Evolutionary conservation across 257 asterid genomes (phyloP).

Genomic region (Paulownia fortunei): DNA sequence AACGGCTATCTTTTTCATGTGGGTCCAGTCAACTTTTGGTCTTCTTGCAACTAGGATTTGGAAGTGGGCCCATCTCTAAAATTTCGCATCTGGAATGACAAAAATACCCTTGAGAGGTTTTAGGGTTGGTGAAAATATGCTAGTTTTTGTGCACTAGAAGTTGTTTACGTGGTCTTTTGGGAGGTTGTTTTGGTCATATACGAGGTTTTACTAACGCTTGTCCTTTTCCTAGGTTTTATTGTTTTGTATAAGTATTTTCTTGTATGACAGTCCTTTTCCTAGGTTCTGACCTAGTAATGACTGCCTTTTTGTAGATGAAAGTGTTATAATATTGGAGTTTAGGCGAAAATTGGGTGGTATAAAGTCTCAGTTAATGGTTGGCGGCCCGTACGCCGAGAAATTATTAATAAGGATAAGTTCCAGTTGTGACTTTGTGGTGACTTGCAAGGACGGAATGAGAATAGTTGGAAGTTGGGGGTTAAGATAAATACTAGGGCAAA

Average conservation of each 20-base stretch:
- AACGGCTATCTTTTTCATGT: conserved; percentile 82
- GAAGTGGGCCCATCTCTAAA: not conserved
- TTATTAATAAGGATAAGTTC: no score
- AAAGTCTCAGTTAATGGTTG: not conserved
- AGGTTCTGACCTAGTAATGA: not conserved
- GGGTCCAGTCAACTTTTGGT: conserved; percentile 42
- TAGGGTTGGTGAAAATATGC: not conserved
- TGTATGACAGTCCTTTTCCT: not conserved
- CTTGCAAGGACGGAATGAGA: no score
- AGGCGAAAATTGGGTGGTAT: not conserved
- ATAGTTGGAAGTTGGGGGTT: no score
- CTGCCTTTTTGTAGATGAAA: not conserved
- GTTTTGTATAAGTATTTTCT: not conserved
- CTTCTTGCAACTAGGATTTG: not conserved
- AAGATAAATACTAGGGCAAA: no score
- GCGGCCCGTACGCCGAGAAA: not conserved
- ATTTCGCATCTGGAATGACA: not conserved
- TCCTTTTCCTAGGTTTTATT: conserved; percentile 23
- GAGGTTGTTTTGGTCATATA: conserved; percentile 41
- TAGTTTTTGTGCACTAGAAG: no score
- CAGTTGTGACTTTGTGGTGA: no score
- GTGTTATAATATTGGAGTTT: conserved; percentile 18
- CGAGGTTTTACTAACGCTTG: conserved; percentile 6
- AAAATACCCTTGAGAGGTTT: conserved; percentile 16
- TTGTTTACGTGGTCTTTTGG: not conserved